Conservation (phyloP, 2,329 filamentous ascomycete species). For the Fusarium begoniae region DNA sequence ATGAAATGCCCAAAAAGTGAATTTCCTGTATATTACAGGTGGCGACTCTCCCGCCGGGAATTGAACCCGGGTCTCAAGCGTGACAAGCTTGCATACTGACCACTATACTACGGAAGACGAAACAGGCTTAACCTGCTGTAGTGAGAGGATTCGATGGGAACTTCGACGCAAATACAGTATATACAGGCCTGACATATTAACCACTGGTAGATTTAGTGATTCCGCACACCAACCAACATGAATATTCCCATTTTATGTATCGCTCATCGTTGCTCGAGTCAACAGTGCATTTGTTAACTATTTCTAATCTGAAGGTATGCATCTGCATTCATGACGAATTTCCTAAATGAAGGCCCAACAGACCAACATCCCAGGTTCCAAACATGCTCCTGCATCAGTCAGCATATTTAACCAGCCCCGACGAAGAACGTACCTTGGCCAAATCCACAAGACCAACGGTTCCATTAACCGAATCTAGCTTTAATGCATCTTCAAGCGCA, state of each 20-base stretch:
- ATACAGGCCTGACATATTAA: fast-evolving
- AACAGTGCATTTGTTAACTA: fast-evolving
- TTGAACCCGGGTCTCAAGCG: constrained; percentile 21
- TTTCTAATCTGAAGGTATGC: not conserved
- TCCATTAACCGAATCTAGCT: not conserved
- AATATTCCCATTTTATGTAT: fast-evolving
- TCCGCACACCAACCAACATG: fast-evolving
- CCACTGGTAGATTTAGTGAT: fast-evolving
- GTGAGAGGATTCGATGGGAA: not conserved
- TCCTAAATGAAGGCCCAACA: constrained; percentile 7
- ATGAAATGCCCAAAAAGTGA: not conserved
- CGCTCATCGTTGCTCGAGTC: fast-evolving
- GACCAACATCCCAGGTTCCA: constrained; percentile 19
- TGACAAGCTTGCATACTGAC: constrained; percentile 22
- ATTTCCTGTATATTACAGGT: not conserved
- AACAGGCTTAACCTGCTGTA: not conserved
- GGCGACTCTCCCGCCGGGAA: constrained; percentile 26
- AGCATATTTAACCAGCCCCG: fast-evolving
- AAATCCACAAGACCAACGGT: not conserved
- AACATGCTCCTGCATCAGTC: not conserved
- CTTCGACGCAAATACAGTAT: fast-evolving
- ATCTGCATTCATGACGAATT: not conserved
- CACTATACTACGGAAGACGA: constrained; percentile 17
- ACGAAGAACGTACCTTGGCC: not conserved
- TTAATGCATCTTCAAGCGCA: not conserved